These are phyloP conservation scores for Protomyces gravidus DNA, from an alignment of 1,139 yeast genomes.

Conservation along the genomic window DNA sequence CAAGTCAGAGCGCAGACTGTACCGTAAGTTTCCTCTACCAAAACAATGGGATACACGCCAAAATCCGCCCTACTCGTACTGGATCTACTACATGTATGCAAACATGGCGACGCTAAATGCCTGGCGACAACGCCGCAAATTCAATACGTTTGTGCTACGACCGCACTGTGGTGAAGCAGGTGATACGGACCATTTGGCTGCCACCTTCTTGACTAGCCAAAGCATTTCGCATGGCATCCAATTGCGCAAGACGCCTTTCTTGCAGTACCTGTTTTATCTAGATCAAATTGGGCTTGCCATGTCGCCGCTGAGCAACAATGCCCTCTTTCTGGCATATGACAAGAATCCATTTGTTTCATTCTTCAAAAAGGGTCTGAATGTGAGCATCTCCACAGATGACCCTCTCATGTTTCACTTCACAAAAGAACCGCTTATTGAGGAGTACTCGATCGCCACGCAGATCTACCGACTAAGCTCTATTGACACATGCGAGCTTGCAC, in stretches of 20 bases:
- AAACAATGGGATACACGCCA: slow-evolving; percentile 66
- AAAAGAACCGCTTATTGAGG: slow-evolving; percentile 95
- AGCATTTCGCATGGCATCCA: slow-evolving; percentile 94
- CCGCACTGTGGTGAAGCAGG: slow-evolving; percentile 99
- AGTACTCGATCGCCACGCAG: slow-evolving; percentile 95
- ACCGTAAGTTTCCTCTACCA: slow-evolving; percentile 77
- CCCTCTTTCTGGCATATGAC: slow-evolving; percentile 88
- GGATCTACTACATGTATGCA: slow-evolving; percentile 80
- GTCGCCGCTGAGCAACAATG: slow-evolving; percentile 97
- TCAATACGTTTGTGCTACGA: slow-evolving; percentile 82
- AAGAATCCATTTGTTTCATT: slow-evolving; percentile 87
- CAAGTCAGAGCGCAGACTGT: slow-evolving; percentile 75
- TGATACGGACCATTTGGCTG: slow-evolving; percentile 91
- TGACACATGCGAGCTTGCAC: slow-evolving; percentile 90
- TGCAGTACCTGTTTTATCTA: slow-evolving; percentile 85
- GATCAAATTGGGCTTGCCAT: slow-evolving; percentile 98
- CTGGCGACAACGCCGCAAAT: slow-evolving; percentile 68
- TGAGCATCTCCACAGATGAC: slow-evolving; percentile 88
- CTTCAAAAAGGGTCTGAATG: slow-evolving; percentile 88
- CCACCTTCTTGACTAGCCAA: slow-evolving; percentile 84
- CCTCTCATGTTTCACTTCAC: slow-evolving; percentile 94
- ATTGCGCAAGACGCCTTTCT: slow-evolving; percentile 85
- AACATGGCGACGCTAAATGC: slow-evolving; percentile 80
- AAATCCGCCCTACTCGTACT: slow-evolving; percentile 98
- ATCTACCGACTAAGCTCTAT: slow-evolving; percentile 89